Evolutionary conservation across 2,329 filamentous ascomycete species (phyloP), one percentile per base, ranked within the genome.

Genomic region (Botrytis galanthina): DNA sequence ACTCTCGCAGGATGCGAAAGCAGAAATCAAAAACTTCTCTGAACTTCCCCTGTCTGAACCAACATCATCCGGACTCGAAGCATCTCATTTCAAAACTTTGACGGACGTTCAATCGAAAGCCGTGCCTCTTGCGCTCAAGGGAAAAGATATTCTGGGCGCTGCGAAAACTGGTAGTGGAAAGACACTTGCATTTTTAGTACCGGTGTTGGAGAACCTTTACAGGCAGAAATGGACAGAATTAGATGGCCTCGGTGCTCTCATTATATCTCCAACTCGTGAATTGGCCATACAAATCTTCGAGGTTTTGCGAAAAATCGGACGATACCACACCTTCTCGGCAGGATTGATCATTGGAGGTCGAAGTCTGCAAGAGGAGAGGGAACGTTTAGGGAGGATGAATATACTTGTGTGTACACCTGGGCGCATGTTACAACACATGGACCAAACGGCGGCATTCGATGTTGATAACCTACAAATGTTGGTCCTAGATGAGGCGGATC

Each of bases 261-360:
- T 99, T 77, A 91, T 99, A 71, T 95, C 95, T 0, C 96, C 96
- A 0, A 99, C 96, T 12, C 91, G 96, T 80, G 96, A 99, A 84
- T 86, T 99, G 72, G 95, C 96, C 0, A 96, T 97, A 57, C 96
- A 99, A 83, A 99, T 97, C 75, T 99, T 98, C 80, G 93, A 98
- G 73, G 95, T 98, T 0, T 84, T 99, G 78, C 88, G 93, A 75
- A 97, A 97, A 82, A 89, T 99, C 73, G 96, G 96, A 62, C 89
- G 93, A 73, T 90, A 95, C 73, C 95, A 99, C 82, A 87, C 89
- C 74, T 98, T 98, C 82, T 97, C 95, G 0, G 96, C 96, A 0
- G 96, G 96, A 0, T 83, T 98, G 78, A 90, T 99, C 16, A 98
- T 98, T 78, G 96, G 96, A 59, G 96, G 96, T 59, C 97, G 97